Base-by-base conservation (phyloP, 257 asterid genomes). In the Nicotiana noctiflora region DNA sequence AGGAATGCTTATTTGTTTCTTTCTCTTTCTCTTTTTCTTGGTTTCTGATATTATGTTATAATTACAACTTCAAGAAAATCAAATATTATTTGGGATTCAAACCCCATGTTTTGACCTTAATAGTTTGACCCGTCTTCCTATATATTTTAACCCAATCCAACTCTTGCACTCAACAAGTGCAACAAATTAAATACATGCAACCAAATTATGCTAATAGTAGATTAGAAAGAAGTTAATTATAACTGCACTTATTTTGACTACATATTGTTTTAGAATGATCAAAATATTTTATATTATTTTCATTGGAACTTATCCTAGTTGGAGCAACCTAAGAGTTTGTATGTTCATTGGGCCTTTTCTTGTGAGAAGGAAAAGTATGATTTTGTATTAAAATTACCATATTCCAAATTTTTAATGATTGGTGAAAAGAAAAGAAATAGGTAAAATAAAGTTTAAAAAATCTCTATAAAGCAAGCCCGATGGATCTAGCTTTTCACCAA, bases 1-100 rank as follows among this genome's bases (percentile, higher is more conserved):
- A 53, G 87, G 85, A 84, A 81, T 81, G 52, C 87, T 81, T 83
- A 55, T 81, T 84, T 53, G 44, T 72, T 76, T 83, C 85, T 70
- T 64, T 75, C 81, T 75, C 60, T 70, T 81, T 53, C 17, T 32
- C 61, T 83, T 77, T 68, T 75, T 75, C 81, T 51, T 44, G 83
- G 79, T 56, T 37, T 37, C 27, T 68, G 79, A 14, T 74, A 44
- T 19, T 70, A 46, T 46, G 23, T 46, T 44, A 46, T 46, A 46
- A 74, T 74, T 74, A 74, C 37, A 72, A 72, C 79, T 46, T 74
- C 79, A 49, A 74, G 79, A 74, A 49, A 74, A 74, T 49, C 44
- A 49, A 74, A 23, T 15, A 49, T 6, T 74, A 66, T 76, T 84
- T 25, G 87, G 84, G 87, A 84, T 84, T 81, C 77, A 77, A 79